phyloP scores from a whole-genome alignment of 306 rosid species.

The Lathyrus aphaca region DNA sequence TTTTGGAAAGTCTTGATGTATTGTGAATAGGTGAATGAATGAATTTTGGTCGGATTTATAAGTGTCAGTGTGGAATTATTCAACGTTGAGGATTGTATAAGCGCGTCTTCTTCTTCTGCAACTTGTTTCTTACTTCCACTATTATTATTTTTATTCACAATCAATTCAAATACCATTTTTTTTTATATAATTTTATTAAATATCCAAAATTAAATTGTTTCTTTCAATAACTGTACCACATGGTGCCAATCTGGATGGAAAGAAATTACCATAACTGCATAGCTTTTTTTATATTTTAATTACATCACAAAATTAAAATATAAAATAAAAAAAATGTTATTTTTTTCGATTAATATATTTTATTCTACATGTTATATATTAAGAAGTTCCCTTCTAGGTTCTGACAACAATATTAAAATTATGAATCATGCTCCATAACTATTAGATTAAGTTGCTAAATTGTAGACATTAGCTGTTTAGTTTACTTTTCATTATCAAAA shows the following conservation, averaged over 20 bases:
- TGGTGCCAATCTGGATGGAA: background rate
- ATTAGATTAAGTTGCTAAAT: background rate
- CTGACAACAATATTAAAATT: background rate
- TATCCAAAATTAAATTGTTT: background rate
- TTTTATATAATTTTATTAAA: no score
- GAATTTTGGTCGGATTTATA: background rate
- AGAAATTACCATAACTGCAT: background rate
- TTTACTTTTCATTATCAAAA: background rate
- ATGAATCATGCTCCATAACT: background rate
- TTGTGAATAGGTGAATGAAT: background rate
- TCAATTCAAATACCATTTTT: no score
- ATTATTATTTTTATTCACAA: background rate
- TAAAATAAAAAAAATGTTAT: no score
- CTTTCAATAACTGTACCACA: background rate
- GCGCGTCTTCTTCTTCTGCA: background rate
- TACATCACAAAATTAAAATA: no score
- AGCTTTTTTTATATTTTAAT: no score
- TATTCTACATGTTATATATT: no score
- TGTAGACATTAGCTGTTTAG: background rate
- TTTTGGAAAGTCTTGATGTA: background rate
- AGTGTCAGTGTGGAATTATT: background rate
- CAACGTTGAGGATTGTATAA: background rate
- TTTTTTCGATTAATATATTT: no score
- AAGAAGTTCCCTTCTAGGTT: background rate
- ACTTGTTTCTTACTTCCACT: background rate